These are phyloP conservation scores for Breviolum minutum DNA, from an alignment of 73 alveolate species.

Conservation along the genomic window DNA sequence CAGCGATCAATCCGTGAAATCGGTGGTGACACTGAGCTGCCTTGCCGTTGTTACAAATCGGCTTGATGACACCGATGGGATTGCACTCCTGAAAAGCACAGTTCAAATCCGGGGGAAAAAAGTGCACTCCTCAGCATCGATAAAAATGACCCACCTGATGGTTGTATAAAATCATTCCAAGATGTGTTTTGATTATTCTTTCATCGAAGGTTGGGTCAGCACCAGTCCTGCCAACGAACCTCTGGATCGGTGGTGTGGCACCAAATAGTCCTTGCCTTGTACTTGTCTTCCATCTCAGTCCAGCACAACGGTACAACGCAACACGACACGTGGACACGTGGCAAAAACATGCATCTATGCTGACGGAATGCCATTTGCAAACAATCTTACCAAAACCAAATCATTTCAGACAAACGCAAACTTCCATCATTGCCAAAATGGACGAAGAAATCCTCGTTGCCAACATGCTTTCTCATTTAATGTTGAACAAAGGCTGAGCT, in stretches of 20 bases:
- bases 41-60: conserved; percentile 30
- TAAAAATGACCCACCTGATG: no score
- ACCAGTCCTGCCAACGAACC: conserved; percentile 17
- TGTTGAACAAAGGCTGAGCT: no score
- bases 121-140: neutral
- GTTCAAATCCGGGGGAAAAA: neutral
- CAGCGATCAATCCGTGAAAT: neutral
- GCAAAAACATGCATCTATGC: neutral
- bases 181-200: neutral
- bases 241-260: conserved; percentile 54
- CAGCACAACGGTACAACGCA: no score
- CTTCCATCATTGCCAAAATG: no score
- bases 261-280: conserved; percentile 61
- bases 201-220: neutral
- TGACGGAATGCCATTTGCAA: no score
- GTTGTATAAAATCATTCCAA: no score
- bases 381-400: no score
- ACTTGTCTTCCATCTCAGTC: conserved; percentile 9
- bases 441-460: no score
- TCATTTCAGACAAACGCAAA: no score
- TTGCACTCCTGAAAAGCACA: conserved; percentile 80
- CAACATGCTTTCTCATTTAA: no score
- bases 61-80: conserved; percentile 66
- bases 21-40: neutral
- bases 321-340: neutral